A percentile compares a stretch with the other conserved stretches of the same genome.
Conservation (phyloP, 768 basidiomycete genomes). For the Cantharellus anzutake region DNA sequence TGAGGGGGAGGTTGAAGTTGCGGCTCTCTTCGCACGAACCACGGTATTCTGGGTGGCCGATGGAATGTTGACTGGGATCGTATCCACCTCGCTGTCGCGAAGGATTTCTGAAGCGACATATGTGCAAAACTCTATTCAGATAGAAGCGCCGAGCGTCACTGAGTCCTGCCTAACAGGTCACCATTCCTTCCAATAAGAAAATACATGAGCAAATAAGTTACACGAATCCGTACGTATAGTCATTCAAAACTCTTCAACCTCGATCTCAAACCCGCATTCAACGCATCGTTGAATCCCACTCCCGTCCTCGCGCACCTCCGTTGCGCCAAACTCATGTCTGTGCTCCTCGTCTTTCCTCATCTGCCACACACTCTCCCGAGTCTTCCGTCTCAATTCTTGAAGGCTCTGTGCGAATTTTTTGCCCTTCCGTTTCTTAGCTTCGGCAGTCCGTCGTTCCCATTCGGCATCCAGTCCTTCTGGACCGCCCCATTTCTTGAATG, state of each 20-base stretch:
- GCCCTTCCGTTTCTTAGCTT: constrained; percentile 79
- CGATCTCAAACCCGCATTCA: constrained; percentile 79
- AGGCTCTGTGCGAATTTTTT: constrained; percentile 90
- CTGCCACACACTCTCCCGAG: constrained; percentile 83
- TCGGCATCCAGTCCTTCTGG: constrained; percentile 80
- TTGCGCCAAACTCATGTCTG: constrained; percentile 57
- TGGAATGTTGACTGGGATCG: too few species aligned
- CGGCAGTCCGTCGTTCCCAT: constrained; percentile 54
- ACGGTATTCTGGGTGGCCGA: too few species aligned
- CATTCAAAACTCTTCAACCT: constrained; percentile 59
- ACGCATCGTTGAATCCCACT: constrained; percentile 56
- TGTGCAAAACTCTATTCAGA: too few species aligned
- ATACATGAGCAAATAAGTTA: too few species aligned
- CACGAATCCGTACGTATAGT: too few species aligned
- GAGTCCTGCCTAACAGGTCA: too few species aligned
- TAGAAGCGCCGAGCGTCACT: too few species aligned
- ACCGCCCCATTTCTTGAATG: constrained; percentile 96
- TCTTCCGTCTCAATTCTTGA: constrained; percentile 62
- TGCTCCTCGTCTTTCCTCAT: constrained; percentile 74
- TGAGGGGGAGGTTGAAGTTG: too few species aligned
- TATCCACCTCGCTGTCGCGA: too few species aligned
- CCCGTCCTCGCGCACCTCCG: constrained; percentile 28
- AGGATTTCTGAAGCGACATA: too few species aligned
- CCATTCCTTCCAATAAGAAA: too few species aligned
- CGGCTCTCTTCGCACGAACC: too few species aligned